Base-by-base conservation (phyloP, 371 early-diverging fungal species). In the Nematocida sp. region DNA sequence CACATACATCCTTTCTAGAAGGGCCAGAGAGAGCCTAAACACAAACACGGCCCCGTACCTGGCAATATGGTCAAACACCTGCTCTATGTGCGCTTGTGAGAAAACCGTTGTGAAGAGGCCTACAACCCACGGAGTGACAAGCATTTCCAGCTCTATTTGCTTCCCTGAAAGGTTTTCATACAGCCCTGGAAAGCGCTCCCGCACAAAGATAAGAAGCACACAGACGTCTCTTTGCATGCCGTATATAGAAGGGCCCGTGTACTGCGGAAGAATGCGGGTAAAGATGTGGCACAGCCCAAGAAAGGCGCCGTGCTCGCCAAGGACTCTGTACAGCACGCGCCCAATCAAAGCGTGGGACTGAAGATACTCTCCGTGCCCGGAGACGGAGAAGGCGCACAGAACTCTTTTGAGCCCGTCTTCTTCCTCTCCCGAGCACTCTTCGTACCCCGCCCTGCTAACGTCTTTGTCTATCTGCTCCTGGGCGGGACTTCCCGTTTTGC, bases 401-500 rank as follows among this genome's bases (percentile, higher is more conserved):
- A 62, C 62, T 38, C 48, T 48, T 49, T 43, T 58, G 13, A 70
- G 34, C 37, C 60, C 62, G 5, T 25, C 51, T 31, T 17, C 15
- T 32, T 21, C 57, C 19, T 7, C 0, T 19, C n/a, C 51, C 8
- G 74, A 13, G 8, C n/a, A 7, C 8, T 19, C 41, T 19, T 38
- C 53, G 27, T 57, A 60, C 7, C 23, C 19, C 8, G 62, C 17
- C 11, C 74, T 36, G 21, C 4, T 8, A 19, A 62, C 32, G 50
- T 70, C 74, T 49, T 58, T 70, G 2, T 70, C 74, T 62, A 62
- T 60, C 53, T 70, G 74, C 1, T 58, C 60, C 19, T 21, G 45
- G 27, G 51, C 27, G 3, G 11, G n/a, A 23, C 11, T 25, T 1
- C 7, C 27, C 3, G 21, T 17, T 37, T 7, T 49, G 13, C 46